Percentiles rank a stretch among this genome's conserved stretches.
phyloP scores from a whole-genome alignment of 176 grass and related monocot genomes.

The Rhynchospora pubera region DNA sequence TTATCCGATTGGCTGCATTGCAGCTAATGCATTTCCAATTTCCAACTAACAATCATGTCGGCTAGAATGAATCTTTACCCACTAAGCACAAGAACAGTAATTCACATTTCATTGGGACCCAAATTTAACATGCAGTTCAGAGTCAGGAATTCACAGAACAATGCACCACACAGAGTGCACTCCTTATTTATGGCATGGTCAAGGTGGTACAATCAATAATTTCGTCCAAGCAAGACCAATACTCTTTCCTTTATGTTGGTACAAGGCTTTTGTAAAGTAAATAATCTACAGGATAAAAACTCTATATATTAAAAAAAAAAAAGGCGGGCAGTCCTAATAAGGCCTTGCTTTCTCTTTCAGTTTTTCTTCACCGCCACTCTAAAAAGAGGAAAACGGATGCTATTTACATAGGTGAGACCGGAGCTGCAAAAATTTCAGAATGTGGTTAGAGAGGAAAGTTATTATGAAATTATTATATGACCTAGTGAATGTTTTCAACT shows the following conservation, averaged over 20 bases:
- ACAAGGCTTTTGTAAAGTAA: constrained; percentile 2
- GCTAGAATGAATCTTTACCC: background rate
- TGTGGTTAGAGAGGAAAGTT: background rate
- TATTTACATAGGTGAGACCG: constrained; percentile 6
- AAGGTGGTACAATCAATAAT: constrained; percentile 11
- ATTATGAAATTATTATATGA: background rate
- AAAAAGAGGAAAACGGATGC: background rate
- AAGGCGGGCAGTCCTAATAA: background rate
- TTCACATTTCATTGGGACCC: background rate
- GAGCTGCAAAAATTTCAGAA: constrained; percentile 3
- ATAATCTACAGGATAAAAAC: constrained; percentile 14
- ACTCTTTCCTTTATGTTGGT: background rate
- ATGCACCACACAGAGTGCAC: background rate
- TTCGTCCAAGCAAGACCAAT: constrained; percentile 16
- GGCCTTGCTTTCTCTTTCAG: constrained; percentile 2
- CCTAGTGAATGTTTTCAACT: background rate
- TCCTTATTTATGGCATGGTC: background rate
- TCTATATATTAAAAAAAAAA: background rate
- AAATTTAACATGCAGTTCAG: background rate
- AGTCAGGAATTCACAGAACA: background rate
- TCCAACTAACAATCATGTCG: background rate
- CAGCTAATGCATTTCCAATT: background rate
- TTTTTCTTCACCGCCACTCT: constrained; percentile 3
- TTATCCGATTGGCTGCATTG: background rate
- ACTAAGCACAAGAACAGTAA: background rate